Evolutionary conservation across 2,329 filamentous ascomycete species (phyloP).

Genomic region (Stagonosporopsis cucurbitacearum): DNA sequence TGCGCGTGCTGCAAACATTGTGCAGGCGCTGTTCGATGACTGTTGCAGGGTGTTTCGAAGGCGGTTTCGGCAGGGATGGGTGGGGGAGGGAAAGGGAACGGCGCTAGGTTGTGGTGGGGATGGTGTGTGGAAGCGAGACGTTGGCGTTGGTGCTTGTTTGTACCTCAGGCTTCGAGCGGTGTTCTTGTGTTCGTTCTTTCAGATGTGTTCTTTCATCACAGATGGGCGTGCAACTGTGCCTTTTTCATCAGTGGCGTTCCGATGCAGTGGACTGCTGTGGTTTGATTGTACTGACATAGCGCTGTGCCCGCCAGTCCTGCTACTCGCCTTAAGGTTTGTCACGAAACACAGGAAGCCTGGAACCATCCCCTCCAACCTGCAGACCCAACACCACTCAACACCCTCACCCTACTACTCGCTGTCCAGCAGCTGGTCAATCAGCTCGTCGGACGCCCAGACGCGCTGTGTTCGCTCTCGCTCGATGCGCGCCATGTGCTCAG

Average conservation of each 20-base stretch:
- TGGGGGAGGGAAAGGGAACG: not conserved
- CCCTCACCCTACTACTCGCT: not conserved
- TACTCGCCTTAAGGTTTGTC: not conserved
- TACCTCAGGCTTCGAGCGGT: constrained; percentile 21
- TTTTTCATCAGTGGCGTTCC: not conserved
- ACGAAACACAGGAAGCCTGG: not conserved
- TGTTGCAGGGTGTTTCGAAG: constrained; percentile 28
- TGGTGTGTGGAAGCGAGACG: constrained; percentile 17
- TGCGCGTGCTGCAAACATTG: constrained; percentile 10
- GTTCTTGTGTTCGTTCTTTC: constrained; percentile 13
- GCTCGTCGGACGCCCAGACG: constrained; percentile 31
- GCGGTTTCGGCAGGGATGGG: constrained; percentile 12
- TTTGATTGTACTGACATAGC: not conserved
- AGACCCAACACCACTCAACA: not conserved
- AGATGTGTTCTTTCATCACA: not conserved
- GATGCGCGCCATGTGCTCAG: constrained; percentile 34
- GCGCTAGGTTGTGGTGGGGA: constrained; percentile 18
- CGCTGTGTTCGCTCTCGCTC: constrained; percentile 20
- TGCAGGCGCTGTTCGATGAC: constrained; percentile 28
- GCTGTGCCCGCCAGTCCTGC: too few species aligned
- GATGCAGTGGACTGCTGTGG: not conserved
- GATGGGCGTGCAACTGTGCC: not conserved
- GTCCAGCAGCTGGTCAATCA: constrained; percentile 18
- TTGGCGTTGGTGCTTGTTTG: constrained; percentile 25
- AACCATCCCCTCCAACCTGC: not conserved